Conservation (phyloP, 345 rosid genomes). For the Euphorbia pulcherrima region DNA sequence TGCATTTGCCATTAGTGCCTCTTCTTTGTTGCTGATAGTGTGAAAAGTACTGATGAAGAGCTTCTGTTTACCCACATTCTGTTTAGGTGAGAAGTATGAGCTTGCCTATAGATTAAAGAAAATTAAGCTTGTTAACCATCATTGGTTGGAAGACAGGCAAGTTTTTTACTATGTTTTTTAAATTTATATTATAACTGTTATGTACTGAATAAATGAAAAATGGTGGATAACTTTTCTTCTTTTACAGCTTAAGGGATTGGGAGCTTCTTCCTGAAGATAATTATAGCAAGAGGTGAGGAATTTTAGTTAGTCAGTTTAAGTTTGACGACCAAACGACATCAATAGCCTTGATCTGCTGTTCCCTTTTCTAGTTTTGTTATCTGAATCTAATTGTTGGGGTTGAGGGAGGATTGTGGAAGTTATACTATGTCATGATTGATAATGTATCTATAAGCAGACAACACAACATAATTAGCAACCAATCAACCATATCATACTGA, state of each 20-base stretch:
- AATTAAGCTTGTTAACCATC: constrained; percentile 83
- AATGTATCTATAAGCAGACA: neutral
- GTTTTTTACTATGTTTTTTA: constrained; percentile 1
- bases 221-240: neutral
- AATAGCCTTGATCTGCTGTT: neutral
- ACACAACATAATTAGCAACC: neutral
- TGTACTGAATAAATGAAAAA: neutral
- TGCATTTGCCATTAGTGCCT: neutral
- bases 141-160: constrained; percentile 92
- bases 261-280: constrained; percentile 70
- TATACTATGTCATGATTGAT: neutral
- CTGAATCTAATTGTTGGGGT: neutral
- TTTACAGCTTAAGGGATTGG: constrained; percentile 81
- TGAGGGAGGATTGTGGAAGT: neutral
- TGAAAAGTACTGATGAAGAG: neutral
- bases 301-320: constrained; percentile 1
- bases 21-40: neutral
- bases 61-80: constrained; percentile 7
- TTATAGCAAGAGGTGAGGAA: constrained; percentile 65
- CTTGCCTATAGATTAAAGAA: constrained; percentile 69
- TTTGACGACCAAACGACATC: neutral
- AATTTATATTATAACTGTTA: neutral
- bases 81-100: constrained; percentile 87
- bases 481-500: neutral
- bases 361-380: neutral